Percentiles rank a stretch among this genome's conserved stretches.
These are phyloP conservation scores for Annulohypoxylon truncatum DNA, from an alignment of 2,329 filamentous ascomycete species.

Conservation along the genomic window DNA sequence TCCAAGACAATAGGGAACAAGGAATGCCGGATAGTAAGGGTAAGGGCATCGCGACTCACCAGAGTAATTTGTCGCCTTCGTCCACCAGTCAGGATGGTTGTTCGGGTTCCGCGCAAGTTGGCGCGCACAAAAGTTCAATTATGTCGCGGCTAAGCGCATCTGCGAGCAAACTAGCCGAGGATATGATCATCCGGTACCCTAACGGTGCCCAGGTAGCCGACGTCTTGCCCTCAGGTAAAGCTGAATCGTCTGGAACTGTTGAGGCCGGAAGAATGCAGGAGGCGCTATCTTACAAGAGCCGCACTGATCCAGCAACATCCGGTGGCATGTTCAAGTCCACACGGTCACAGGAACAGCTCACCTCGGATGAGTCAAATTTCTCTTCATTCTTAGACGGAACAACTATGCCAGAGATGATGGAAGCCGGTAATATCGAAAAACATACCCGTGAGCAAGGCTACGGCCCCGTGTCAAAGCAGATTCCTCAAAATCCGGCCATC, in stretches of 20 bases:
- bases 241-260: constrained; percentile 34
- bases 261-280: constrained; percentile 6
- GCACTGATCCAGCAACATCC: constrained; percentile 19
- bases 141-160: constrained; percentile 40
- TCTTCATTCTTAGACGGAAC: constrained; percentile 52
- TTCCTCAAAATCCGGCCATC: neutral
- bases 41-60: constrained; percentile 23
- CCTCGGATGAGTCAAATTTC: constrained; percentile 52
- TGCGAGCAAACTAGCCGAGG: constrained; percentile 36
- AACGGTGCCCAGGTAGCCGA: constrained; percentile 17
- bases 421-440: constrained; percentile 11
- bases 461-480: constrained; percentile 1
- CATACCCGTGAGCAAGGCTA: neutral
- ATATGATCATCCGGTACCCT: constrained; percentile 24
- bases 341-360: constrained; percentile 46
- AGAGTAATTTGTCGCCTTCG: constrained; percentile 1
- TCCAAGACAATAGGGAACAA: constrained; percentile 5
- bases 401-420: constrained; percentile 37
- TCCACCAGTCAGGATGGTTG: neutral
- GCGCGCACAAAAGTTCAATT: constrained; percentile 11
- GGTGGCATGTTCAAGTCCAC: constrained; percentile 46
- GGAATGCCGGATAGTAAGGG: constrained; percentile 21
- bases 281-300: constrained; percentile 29
- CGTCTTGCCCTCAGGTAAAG: constrained; percentile 38
- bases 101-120: neutral